Conservation (phyloP, 495 filamentous ascomycete genomes). For the Daldinia concentrica region DNA sequence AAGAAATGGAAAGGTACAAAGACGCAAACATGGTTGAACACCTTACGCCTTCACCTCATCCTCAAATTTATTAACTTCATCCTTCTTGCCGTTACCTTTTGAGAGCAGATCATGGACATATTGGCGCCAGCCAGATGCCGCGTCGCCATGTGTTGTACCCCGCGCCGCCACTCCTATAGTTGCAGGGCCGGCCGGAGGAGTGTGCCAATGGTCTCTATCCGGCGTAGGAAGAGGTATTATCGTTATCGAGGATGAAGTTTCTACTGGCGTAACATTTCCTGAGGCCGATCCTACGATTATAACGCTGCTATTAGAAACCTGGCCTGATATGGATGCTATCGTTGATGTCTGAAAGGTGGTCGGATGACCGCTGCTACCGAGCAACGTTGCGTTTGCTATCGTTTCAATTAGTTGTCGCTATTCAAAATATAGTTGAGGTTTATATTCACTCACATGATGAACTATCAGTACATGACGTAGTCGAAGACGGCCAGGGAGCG, state of each 20-base stretch:
- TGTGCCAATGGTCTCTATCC: constrained; percentile 34
- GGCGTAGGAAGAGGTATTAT: constrained; percentile 16
- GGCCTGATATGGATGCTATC: constrained; percentile 23
- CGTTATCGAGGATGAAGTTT: constrained; percentile 3
- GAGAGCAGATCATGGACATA: constrained; percentile 8
- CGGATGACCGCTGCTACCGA: constrained; percentile 14
- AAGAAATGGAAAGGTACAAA: constrained; percentile 10
- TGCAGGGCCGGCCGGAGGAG: constrained; percentile 9
- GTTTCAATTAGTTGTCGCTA: constrained; percentile 5
- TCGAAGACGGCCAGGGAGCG: constrained; percentile 3
- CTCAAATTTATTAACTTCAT: neutral
- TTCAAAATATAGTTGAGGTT: neutral
- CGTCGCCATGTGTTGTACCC: neutral
- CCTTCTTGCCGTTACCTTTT: neutral
- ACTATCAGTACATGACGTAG: constrained; percentile 22
- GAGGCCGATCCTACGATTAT: neutral
- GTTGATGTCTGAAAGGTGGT: constrained; percentile 46
- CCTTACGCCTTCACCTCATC: constrained; percentile 7
- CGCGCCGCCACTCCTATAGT: constrained; percentile 4
- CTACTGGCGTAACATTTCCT: neutral
- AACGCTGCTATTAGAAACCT: constrained; percentile 27
- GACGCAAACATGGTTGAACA: neutral
- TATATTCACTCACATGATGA: neutral
- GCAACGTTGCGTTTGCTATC: constrained; percentile 20
- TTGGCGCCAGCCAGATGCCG: constrained; percentile 17